Percentiles rank a stretch among this genome's conserved stretches.
These are phyloP conservation scores for Boletus rufocinnamomeus DNA, from an alignment of 768 basidiomycete genomes.

Conservation along the genomic window DNA sequence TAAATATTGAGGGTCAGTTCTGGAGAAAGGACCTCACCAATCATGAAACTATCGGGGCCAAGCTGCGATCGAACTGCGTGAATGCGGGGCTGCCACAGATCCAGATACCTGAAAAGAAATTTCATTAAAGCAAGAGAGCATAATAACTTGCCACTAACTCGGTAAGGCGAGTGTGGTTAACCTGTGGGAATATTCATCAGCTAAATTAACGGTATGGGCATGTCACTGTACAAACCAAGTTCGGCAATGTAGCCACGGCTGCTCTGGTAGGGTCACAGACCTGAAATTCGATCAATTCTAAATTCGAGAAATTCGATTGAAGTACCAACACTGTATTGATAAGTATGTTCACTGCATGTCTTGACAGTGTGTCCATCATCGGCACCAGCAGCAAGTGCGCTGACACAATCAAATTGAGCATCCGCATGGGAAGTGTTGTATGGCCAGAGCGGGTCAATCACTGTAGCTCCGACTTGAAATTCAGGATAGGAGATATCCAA, in stretches of 20 bases:
- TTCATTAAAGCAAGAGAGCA: not conserved
- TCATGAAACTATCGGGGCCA: conserved; percentile 49
- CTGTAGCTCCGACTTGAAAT: conserved; percentile 54
- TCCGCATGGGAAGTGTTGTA: conserved; percentile 43
- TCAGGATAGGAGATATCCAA: conserved; percentile 40
- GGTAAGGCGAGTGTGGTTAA: conserved; percentile 54
- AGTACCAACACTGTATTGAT: conserved; percentile 50
- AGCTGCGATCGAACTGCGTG: conserved; percentile 47
- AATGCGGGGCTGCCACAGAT: conserved; percentile 57
- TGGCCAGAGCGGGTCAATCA: conserved; percentile 53
- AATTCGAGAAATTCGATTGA: conserved; percentile 32
- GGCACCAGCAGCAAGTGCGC: conserved; percentile 49
- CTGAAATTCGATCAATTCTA: conserved; percentile 34
- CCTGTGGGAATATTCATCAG: conserved; percentile 32
- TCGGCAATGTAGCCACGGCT: conserved; percentile 50
- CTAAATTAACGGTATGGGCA: not conserved
- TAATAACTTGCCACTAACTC: conserved; percentile 33
- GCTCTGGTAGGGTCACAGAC: conserved; percentile 32
- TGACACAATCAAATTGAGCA: conserved; percentile 46
- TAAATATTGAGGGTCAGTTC: not conserved
- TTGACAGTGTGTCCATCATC: conserved; percentile 43
- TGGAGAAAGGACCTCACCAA: conserved; percentile 35
- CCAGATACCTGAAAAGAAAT: conserved; percentile 44
- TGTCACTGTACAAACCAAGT: conserved; percentile 38
- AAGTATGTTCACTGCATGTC: conserved; percentile 55